These are phyloP conservation scores for Panicum miliaceum DNA, from an alignment of 176 grass and related monocot genomes.

Conservation along the genomic window DNA sequence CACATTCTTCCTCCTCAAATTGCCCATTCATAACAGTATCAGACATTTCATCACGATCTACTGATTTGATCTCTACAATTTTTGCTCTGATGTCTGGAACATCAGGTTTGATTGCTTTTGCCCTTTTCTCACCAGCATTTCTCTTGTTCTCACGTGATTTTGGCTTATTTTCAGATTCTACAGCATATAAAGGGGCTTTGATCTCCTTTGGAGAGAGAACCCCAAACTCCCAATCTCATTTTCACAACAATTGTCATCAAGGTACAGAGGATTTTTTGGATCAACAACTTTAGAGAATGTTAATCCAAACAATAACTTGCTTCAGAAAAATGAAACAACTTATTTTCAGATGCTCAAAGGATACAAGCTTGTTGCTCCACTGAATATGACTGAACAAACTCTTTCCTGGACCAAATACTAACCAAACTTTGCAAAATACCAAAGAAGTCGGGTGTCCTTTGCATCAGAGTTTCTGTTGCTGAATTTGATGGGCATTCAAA, in stretches of 20 bases:
- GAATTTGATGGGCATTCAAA: constrained; percentile 75
- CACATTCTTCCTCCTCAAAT: constrained; percentile 47
- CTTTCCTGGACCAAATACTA: constrained; percentile 82
- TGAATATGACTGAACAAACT: constrained; percentile 91
- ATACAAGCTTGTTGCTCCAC: constrained; percentile 99
- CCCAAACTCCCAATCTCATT: constrained; percentile 82
- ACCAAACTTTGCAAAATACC: constrained; percentile 58
- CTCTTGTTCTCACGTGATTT: constrained; percentile 52
- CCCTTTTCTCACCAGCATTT: constrained; percentile 54
- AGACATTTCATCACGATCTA: constrained; percentile 60
- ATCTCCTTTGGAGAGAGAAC: constrained; percentile 63
- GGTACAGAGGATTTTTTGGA: constrained; percentile 87
- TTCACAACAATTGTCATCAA: constrained; percentile 87
- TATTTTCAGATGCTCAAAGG: constrained; percentile 56
- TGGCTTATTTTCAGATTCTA: constrained; percentile 48
- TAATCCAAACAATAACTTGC: constrained; percentile 57
- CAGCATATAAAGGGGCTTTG: constrained; percentile 45
- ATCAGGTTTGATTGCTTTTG: constrained; percentile 50
- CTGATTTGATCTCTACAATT: constrained; percentile 52
- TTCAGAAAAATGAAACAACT: constrained; percentile 32
- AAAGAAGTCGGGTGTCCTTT: constrained; percentile 60
- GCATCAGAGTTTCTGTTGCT: constrained; percentile 40
- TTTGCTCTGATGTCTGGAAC: constrained; percentile 39
- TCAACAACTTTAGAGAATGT: constrained; percentile 94
- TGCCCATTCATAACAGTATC: constrained; percentile 38